Evolutionary conservation across 1,284 basidiomycete species (phyloP).

Genomic region (Porogramme epimiltina): DNA sequence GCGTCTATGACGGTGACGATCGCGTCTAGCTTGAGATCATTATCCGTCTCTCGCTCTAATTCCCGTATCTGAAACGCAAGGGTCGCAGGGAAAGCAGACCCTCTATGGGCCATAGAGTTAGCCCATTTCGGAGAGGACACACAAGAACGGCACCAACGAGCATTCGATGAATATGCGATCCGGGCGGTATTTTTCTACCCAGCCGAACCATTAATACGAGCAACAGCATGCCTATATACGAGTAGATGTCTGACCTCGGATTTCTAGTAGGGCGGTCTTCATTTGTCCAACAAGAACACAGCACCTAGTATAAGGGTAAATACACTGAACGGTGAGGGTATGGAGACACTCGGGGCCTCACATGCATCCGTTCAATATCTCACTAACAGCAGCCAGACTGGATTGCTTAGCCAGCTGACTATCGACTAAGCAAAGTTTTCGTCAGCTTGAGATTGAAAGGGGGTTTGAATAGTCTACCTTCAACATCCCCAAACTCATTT

Average conservation of each 20-base stretch:
- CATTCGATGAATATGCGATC: slow-evolving; percentile 93
- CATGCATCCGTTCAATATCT: slow-evolving; percentile 94
- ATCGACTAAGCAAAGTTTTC: slow-evolving; percentile 52
- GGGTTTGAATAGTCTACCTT: slow-evolving; percentile 47
- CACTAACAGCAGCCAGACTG: slow-evolving; percentile 81
- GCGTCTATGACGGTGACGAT: slow-evolving; percentile 90
- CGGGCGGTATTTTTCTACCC: slow-evolving; percentile 73
- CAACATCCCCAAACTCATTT: slow-evolving; percentile 85
- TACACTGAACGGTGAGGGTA: too few species aligned
- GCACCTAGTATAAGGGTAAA: slow-evolving; percentile 49
- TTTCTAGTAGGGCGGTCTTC: slow-evolving; percentile 85
- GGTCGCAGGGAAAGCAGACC: slow-evolving; percentile 88
- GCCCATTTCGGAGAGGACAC: neutral
- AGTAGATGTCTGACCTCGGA: slow-evolving; percentile 58
- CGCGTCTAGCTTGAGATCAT: slow-evolving; percentile 82
- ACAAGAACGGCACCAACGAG: slow-evolving; percentile 57
- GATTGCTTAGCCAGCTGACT: slow-evolving; percentile 85
- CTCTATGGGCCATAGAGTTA: slow-evolving; percentile 41
- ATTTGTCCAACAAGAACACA: slow-evolving; percentile 92
- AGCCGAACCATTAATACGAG: neutral
- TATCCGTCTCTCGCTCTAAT: slow-evolving; percentile 73
- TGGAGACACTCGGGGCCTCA: slow-evolving; percentile 35
- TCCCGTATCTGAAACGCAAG: slow-evolving; percentile 91
- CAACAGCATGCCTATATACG: too few species aligned
- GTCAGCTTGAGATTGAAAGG: neutral